Conservation (phyloP, 257 asterid genomes). For the Rubia yunnanensis region DNA sequence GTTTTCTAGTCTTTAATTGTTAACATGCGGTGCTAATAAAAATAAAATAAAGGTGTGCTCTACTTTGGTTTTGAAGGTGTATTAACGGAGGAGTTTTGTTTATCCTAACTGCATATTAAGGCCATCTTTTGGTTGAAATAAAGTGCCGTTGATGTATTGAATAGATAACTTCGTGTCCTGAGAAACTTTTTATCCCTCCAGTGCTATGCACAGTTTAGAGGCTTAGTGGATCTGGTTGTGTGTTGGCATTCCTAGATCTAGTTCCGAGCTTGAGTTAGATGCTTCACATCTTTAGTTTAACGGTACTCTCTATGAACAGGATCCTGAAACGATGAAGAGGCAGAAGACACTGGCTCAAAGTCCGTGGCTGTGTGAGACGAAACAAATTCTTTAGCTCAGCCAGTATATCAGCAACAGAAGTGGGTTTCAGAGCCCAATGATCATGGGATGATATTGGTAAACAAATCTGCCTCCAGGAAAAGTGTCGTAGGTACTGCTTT, state of each 20-base stretch:
- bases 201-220: neutral
- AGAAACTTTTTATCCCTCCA: neutral
- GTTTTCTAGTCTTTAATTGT: neutral
- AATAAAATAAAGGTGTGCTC: neutral
- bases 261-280: neutral
- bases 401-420: slow-evolving; percentile 34
- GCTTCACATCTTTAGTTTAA: neutral
- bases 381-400: slow-evolving; percentile 25
- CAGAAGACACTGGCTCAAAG: slow-evolving; percentile 47
- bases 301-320: slow-evolving; percentile 27
- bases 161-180: neutral
- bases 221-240: neutral
- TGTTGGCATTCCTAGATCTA: neutral
- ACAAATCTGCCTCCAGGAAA: slow-evolving; percentile 31
- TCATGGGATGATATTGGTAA: slow-evolving; percentile 19
- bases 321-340: slow-evolving; percentile 54
- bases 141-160: no score
- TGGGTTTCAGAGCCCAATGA: slow-evolving; percentile 20
- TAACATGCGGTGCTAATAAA: neutral
- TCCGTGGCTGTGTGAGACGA: slow-evolving; percentile 28
- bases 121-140: neutral
- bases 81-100: neutral
- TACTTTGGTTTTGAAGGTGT: neutral
- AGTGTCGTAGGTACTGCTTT: slow-evolving; percentile 26
- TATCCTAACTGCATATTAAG: neutral